A percentile compares a stretch with the other conserved stretches of the same genome.
Evolutionary conservation across 2,329 filamentous ascomycete species (phyloP).

Genomic region (Hypomyces perniciosus): DNA sequence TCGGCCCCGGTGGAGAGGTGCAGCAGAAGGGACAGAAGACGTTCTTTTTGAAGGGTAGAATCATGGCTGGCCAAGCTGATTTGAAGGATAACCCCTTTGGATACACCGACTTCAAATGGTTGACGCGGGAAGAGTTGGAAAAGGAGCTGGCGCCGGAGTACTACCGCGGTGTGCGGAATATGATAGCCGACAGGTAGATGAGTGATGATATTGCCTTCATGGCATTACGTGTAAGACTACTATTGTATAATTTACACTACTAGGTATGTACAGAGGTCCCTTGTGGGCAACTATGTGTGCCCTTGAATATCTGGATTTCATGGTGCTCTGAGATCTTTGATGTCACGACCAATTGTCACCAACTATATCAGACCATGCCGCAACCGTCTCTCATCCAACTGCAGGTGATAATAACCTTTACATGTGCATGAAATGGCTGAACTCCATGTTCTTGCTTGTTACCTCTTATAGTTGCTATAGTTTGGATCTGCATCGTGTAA

Average conservation of each 20-base stretch:
- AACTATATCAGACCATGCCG: too few species aligned
- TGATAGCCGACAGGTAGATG: constrained; percentile 71
- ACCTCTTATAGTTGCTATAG: too few species aligned
- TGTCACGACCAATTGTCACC: too few species aligned
- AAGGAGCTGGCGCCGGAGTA: constrained; percentile 61
- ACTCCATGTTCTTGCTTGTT: too few species aligned
- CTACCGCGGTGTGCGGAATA: constrained; percentile 70
- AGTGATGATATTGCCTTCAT: not conserved
- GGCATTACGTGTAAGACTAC: constrained; percentile 9
- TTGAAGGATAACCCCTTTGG: constrained; percentile 65
- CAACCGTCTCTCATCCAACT: too few species aligned
- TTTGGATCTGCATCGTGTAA: too few species aligned
- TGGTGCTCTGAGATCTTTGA: too few species aligned
- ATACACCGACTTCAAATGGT: constrained; percentile 82
- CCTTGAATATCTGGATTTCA: not conserved
- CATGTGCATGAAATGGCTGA: too few species aligned
- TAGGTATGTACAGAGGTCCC: not conserved
- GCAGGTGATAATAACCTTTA: too few species aligned
- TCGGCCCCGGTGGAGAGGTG: constrained; percentile 38
- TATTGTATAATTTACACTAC: constrained; percentile 9
- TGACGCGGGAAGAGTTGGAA: constrained; percentile 82
- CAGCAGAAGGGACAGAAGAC: constrained; percentile 64
- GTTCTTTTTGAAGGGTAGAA: constrained; percentile 94
- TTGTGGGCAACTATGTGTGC: not conserved
- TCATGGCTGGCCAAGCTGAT: constrained; percentile 94